phyloP scores from a whole-genome alignment of 306 rosid species.

The Elaeagnus macrophylla region DNA sequence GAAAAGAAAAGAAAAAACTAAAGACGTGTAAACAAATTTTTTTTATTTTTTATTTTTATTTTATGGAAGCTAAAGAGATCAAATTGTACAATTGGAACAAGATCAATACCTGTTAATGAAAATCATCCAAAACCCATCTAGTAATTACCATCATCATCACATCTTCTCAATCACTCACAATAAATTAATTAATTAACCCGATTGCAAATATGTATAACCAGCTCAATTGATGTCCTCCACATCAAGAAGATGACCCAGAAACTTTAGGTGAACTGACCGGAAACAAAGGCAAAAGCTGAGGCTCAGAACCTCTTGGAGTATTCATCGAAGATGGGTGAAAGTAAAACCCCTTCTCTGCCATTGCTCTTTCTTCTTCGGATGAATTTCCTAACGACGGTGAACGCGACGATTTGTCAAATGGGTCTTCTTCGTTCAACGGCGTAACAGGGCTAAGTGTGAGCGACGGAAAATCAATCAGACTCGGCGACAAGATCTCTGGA shows the following conservation, averaged over 20 bases:
- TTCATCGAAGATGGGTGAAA: slow-evolving; percentile 35
- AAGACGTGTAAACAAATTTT: neutral
- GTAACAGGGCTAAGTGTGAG: slow-evolving; percentile 33
- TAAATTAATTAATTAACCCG: slow-evolving; percentile 14
- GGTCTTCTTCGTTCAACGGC: slow-evolving; percentile 22
- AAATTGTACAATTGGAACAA: slow-evolving; percentile 49
- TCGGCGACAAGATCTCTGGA: slow-evolving; percentile 79
- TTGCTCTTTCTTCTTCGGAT: slow-evolving; percentile 24
- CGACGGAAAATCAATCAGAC: slow-evolving; percentile 73
- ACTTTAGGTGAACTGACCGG: slow-evolving; percentile 45
- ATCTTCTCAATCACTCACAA: slow-evolving; percentile 5
- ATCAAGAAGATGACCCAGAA: slow-evolving; percentile 55
- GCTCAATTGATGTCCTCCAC: neutral
- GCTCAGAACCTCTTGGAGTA: slow-evolving; percentile 32
- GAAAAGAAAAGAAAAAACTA: neutral
- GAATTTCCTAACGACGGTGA: slow-evolving; percentile 22
- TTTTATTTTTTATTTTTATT: no score
- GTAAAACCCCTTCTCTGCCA: slow-evolving; percentile 30
- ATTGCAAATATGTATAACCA: slow-evolving; percentile 9
- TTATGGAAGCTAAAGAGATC: neutral
- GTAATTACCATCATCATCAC: slow-evolving; percentile 16
- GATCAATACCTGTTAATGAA: slow-evolving; percentile 25
- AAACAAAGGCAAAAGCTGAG: slow-evolving; percentile 35
- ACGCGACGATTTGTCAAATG: slow-evolving; percentile 17
- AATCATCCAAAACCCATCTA: neutral